Evolutionary conservation across 352 stramenopile genomes (phyloP), one percentile per base, ranked within the genome.

Genomic region (Aphanomyces cochlioides): DNA sequence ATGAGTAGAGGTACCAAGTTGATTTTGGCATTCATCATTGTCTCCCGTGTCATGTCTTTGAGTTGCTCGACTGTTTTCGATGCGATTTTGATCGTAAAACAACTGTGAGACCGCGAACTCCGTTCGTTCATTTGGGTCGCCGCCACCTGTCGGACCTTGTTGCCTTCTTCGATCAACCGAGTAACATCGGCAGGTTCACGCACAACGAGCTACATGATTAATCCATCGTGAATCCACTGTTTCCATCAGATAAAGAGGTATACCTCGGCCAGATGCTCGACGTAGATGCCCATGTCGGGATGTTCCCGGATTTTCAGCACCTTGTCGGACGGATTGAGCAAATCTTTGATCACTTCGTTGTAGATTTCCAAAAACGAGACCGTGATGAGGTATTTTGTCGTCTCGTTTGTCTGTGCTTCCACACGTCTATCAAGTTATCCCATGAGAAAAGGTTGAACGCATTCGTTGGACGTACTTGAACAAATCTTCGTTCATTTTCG

Each of bases 281-380:
- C 91, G 74, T 97, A 98, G 67, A 98, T 97, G 59, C 92, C 92
- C 76, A 97, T 87, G 70, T 96, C 90, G 0, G 89, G 87, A 72
- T 98, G 90, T 75, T 98, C 90, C 6, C 90, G 88, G 58, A 98
- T 96, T 74, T 97, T 92, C 64, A 98, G 85, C 65, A 95, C 50
- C 64, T 96, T 95, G 69, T 96, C 90, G 3, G 87, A 92, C 5
- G 91, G 90, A 67, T 97, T 96, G 15, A 98, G 83, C 58, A 99
- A 80, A 77, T 99, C 97, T 10, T 90, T 79, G 12, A 99, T 93
- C 53, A 98, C 92, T 81, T 99, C 97, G 74, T 99, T 99, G 82
- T 99, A 99, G 73, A 99, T 99, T 80, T 99, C 97, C 43, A 99
- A 82, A 74, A 98, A 99, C 19, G 93, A 98, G 13, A 98, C 95